Evolutionary conservation across 2,329 filamentous ascomycete species (phyloP), one percentile per base, ranked within the genome.

Genomic region (Penicillium janthinellum): DNA sequence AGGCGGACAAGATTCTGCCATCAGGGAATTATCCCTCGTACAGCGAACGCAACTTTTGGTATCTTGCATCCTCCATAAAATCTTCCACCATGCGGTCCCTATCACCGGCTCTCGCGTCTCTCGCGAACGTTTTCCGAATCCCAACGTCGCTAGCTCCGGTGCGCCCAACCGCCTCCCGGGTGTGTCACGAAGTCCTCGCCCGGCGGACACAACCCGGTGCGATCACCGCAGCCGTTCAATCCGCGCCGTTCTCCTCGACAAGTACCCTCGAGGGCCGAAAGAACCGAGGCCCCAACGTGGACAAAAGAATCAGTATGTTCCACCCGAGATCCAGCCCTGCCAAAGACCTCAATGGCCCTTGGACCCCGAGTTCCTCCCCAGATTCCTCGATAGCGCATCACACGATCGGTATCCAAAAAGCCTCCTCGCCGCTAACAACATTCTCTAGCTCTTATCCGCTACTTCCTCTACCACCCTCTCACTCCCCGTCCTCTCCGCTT

Each of bases 401-500:
- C 31, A 49, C 15, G 17, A 50, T 20, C 34, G 6, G 39, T 5
- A 10, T 31, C 6, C 8, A 39, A 38, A 39, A 52, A n/a, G 20
- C 6, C 14, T 54, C 34, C 51, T 12, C 38, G 34, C 57, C 17
- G 56, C 50, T 63, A 67, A 68, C 41, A 56, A 17, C 2, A 22
- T 17, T 28, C 20, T 65, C 51, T 68, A 88, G 86, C 83, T 38
- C 72, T 86, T 57, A 90, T 91, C 75, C 83, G 88, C 69, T 91
- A 90, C 79, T 86, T 88, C 76, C 85, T 91, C 67, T 78, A 84
- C 70, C 88, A 91, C 75, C 87, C 88, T 1, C 78, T 84, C 34
- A 90, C 86, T 6, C 88, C 88, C 0, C 86, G 88, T 12, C 93
- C 95, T 0, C 86, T 99, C 65, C 90, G 92, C 70, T 93, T 98